Evolutionary conservation across 768 basidiomycete genomes (phyloP).

Genomic region (Suillus lakei): DNA sequence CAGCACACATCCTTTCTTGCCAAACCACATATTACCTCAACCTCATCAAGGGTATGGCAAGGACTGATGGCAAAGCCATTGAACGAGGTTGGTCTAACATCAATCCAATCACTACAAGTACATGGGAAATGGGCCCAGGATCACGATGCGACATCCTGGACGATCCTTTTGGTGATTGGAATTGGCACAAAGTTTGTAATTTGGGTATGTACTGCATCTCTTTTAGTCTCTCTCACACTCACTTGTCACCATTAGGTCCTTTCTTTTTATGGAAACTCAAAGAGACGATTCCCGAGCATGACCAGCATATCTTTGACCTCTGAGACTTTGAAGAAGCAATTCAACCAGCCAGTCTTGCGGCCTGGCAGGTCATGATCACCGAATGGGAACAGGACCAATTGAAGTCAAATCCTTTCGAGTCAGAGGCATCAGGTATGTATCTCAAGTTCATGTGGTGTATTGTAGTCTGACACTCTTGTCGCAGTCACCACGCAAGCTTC

Average conservation of each 20-base stretch:
- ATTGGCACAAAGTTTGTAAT: background rate
- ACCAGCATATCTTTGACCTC: background rate
- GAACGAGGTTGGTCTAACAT: background rate
- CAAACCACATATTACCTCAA: background rate
- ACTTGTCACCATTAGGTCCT: background rate
- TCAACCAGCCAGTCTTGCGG: background rate
- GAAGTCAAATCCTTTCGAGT: background rate
- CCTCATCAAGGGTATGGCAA: background rate
- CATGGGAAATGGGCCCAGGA: background rate
- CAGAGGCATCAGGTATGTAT: background rate
- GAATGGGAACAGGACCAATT: background rate
- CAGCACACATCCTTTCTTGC: background rate
- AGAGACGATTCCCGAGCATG: background rate
- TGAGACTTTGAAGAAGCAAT: background rate
- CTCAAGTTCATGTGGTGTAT: background rate
- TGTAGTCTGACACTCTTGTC: background rate
- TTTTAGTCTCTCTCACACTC: constrained; percentile 25
- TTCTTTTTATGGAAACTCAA: background rate
- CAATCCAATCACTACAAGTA: background rate
- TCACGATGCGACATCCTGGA: background rate
- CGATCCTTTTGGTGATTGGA: background rate
- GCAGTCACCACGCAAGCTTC: background rate
- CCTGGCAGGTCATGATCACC: background rate
- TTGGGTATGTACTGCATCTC: constrained; percentile 35
- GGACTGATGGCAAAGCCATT: background rate